Conservation (phyloP, 176 grass and related monocot genomes). For the maize (Zea mays) region DNA sequence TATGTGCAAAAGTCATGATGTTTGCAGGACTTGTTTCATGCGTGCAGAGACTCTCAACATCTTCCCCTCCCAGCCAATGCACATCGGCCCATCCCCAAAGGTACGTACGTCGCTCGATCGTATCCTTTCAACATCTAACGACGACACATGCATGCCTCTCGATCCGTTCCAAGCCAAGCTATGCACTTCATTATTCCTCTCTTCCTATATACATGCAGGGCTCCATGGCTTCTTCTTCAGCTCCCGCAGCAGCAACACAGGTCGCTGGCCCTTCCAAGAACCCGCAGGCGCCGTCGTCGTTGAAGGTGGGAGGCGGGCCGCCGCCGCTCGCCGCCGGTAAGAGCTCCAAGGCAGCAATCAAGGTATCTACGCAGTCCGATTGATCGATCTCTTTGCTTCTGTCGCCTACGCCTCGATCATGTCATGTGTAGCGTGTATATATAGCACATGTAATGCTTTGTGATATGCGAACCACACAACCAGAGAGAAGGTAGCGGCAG, state of each 20-base stretch:
- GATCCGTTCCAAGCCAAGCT: too few species aligned
- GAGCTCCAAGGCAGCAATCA: slow-evolving; percentile 35
- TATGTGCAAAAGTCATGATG: slow-evolving; percentile 24
- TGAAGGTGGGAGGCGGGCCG: slow-evolving; percentile 8
- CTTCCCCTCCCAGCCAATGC: slow-evolving; percentile 67
- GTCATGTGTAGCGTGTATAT: background rate
- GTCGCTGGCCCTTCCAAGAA: slow-evolving; percentile 31
- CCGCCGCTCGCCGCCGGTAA: background rate
- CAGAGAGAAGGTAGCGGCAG: slow-evolving; percentile 38
- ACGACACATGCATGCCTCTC: too few species aligned
- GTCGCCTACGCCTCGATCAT: too few species aligned
- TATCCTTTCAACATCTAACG: background rate
- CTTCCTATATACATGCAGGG: background rate
- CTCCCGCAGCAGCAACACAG: background rate
- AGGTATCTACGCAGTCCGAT: slow-evolving; percentile 22
- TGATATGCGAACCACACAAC: background rate
- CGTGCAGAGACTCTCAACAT: slow-evolving; percentile 71
- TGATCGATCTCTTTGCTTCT: background rate
- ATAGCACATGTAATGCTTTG: background rate
- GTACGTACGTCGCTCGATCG: background rate
- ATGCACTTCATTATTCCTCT: background rate
- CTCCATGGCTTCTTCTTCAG: slow-evolving; percentile 18
- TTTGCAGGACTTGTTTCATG: slow-evolving; percentile 37
- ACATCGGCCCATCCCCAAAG: slow-evolving; percentile 47
- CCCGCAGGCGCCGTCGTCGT: background rate